Base-by-base conservation (phyloP, 768 basidiomycete species). In the Steccherinum ochraceum region DNA sequence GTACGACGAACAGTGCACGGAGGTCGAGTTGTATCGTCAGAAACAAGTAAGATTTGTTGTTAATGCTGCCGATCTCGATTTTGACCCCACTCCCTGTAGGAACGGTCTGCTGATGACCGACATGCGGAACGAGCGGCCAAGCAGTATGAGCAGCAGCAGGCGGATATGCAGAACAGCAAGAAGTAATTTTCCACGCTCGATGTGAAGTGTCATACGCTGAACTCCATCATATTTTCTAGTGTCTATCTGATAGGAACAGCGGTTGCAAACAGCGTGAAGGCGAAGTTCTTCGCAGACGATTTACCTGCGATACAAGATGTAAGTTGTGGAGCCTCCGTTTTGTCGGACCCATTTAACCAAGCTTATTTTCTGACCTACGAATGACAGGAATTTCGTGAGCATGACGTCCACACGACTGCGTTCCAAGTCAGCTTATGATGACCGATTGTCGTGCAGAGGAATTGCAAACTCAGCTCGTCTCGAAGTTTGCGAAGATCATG, bases 1-100 rank as follows among this genome's bases (percentile, higher is more conserved):
- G 89, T 92, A 92, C 59, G 85, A 91, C 57, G 83, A 82, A 24
- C 82, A 89, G 57, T 92, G 90, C 62, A 60, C 61, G 13, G 88
- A 90, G 63, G 78, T 86, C 19, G 86, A 88, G 59, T 64, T 73
- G 19, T 77, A 80, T 59, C 82, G 86, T 45, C 86, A 89, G 72
- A 92, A 90, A 67, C 89, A 91, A 79, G 89, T 78, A 27, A 41
- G 62, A 42, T 62, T 60, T 55, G 48, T 52, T 16, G 7, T 49
- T 30, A 45, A 46, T 52, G 19, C 39, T 41, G 40, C 53, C 52
- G 12, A 3, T 48, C 41, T 23, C 12, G n/a, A 18, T 24, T 42
- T 40, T 21, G 45, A 51, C 12, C 30, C 19, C 23, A 12, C 52
- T 50, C 52, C 56, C 50, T 46, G 42, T n/a, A 89, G 87, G 79